Evolutionary conservation across 2,329 filamentous ascomycete genomes (phyloP), one percentile per base, ranked within the genome.

Genomic region (Thermothelomyces thermophilus): DNA sequence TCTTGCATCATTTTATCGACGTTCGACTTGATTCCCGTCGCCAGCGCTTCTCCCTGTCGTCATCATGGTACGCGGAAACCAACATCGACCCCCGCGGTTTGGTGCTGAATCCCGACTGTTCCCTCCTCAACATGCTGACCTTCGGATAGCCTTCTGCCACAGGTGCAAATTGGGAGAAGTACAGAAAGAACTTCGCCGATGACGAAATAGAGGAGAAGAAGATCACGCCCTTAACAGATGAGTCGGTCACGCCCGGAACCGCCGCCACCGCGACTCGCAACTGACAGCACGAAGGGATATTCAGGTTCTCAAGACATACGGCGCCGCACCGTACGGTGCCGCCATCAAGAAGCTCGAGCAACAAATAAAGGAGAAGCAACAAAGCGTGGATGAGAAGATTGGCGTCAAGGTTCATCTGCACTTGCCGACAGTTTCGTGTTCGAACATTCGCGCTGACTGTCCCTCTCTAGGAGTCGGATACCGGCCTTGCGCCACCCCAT

Each of bases 201-300:
- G 93, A 98, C 64, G 93, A 97, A 70, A 77, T 90, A 70, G 90
- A 95, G 69, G 93, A 98, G 80, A 98, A 98, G 85, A 98, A 98
- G 82, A 98, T 98, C 67, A 91, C 90, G 53, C 93, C 93, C 59
- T 76, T 98, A 56, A 86, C 90, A 61, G 93, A 97, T 75, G 93
- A 97, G 91, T 96, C 79, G 59, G 86, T 74, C 41, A 36, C 55
- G 44, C 47, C 46, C 47, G 41, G 28, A 10, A 6, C 14, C 36
- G 41, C n/a, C 31, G 35, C 47, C 33, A 41, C 30, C 16, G 1
- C 31, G 16, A 44, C 44, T 36, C 34, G 16, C 37, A 52, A 28
- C 55, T 58, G 61, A 62, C 54, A 60, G 35, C 42, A 26, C n/a
- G 46, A 57, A 97, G 91, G 76, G 93, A 98, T 75, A 98, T 98